Conservation (phyloP, 257 asterid genomes). For the Apocynum venetum region DNA sequence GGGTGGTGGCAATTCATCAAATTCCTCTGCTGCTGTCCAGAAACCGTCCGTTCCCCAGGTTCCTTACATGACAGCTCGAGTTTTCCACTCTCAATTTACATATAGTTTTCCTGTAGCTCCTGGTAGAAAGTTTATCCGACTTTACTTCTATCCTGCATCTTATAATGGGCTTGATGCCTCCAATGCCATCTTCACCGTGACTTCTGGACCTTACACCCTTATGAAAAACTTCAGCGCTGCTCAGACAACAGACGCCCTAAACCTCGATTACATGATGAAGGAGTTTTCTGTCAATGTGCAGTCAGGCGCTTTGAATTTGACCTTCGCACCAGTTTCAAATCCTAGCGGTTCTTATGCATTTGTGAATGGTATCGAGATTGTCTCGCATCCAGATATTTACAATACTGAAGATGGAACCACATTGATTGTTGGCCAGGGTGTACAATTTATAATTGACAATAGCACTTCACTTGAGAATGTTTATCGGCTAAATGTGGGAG, state of each 20-base stretch:
- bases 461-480: constrained; percentile 68
- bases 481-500: constrained; percentile 82
- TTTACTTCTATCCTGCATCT: constrained; percentile 76
- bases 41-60: constrained; percentile 72
- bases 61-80: constrained; percentile 85
- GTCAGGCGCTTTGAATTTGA: constrained; percentile 38
- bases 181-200: constrained; percentile 56
- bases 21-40: constrained; percentile 55
- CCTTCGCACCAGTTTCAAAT: constrained; percentile 53
- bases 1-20: constrained; percentile 38
- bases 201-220: constrained; percentile 49
- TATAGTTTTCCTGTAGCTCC: constrained; percentile 77
- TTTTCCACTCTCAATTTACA: constrained; percentile 67
- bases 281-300: constrained; percentile 67
- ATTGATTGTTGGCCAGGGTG: constrained; percentile 39
- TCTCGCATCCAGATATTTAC: constrained; percentile 89
- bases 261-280: constrained; percentile 59
- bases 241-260: constrained; percentile 56
- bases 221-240: constrained; percentile 75
- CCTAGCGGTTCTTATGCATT: constrained; percentile 55
- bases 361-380: constrained; percentile 78
- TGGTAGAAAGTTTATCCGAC: constrained; percentile 72
- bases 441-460: constrained; percentile 42
- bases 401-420: constrained; percentile 37
- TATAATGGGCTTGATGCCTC: constrained; percentile 54